Base-by-base conservation (phyloP, 805 yeast species). In the Debaryomyces maramus region DNA sequence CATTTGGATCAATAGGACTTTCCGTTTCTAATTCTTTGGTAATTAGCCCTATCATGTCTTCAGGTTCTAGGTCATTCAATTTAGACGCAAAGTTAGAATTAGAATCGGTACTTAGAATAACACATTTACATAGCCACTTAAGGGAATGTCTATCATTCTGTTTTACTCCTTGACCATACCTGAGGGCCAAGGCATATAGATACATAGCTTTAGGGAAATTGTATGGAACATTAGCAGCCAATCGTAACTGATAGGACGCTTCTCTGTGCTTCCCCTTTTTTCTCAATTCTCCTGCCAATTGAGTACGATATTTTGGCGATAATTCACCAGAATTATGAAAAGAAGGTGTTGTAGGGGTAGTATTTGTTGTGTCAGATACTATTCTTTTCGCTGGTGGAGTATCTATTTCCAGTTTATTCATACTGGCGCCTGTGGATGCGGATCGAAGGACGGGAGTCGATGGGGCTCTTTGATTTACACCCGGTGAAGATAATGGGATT, bases 131-230 rank as follows among this genome's bases (percentile, higher is more conserved):
- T 4, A 86, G 65, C 85, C 88, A 84, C 39, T 67, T 59, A 33
- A 81, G 66, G 3, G 88, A 76, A 36, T 72, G 75, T 14, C 60
- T 50, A 29, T 75, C 73, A 52, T 82, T 82, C 39, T 69, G 72
- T 14, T 76, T 67, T 8, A 82, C 78, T 0, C 93, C 93, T 56
- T 80, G 81, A 0, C 91, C 93, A 41, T 74, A 65, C 36, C 84
- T 64, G 17, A 86, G 60, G 0, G 89, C 83, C 47, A 83, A 57
- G 0, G 88, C 87, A 51, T 84, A 85, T 21, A 83, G 55, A 34
- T 80, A 69, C 83, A 79, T 83, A 1, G 89, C 95, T 36, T 51
- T 53, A 1, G 70, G 64, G 32, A 81, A 77, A 45, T 67, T 70
- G 46, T 75, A 71, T 6, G 87, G 85, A n/a, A 67, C 60, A 39